Base-by-base conservation (phyloP, 176 grass and related monocot genomes). In the Oryza officinalis region DNA sequence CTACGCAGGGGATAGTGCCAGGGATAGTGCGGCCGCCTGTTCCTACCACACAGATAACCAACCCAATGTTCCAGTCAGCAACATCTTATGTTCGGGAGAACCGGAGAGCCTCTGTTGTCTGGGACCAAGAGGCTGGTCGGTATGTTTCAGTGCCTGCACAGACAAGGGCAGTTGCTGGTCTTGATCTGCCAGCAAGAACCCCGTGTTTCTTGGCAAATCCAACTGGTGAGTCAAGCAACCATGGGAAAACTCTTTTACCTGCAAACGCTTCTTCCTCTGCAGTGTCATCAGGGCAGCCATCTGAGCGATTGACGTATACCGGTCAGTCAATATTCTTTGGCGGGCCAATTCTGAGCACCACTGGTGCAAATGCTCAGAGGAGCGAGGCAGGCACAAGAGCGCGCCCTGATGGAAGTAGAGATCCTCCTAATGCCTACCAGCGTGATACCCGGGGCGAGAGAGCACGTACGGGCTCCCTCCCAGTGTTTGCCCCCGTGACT, bases 81-180 rank as follows among this genome's bases (percentile, higher is more conserved):
- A 87, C 97, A 65, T 83, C 91, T 8, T 89, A 85, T 79, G 71
- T 92, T 67, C 81, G 93, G 80, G 97, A 96, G 35, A 87, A 88
- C 76, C 86, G 92, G 31, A 96, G 78, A 37, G 75, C 89, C 15
- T 99, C 97, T 3, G 97, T 96, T 35, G 84, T 96, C 78, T 99
- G 97, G 97, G 97, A 99, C 81, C 97, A 94, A 88, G 97, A 96
- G 80, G 97, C 91, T 65, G 97, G 97, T 33, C 93, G 97, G 72
- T 99, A 99, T 0, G 91, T 99, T 20, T 99, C 96, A 1, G 89
- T 94, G 26, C 69, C 81, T 0, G 67, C 77, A 3, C 83, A 94
- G 47, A 73, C 80, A 84, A 91, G 89, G 86, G 75, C 63, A 26
- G 91, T 82, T 63, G 26, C 83, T 33, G 77, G 85, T n/a, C 43